Evolutionary conservation across 2,329 filamentous ascomycete species (phyloP), one percentile per base, ranked within the genome.

Genomic region (Trichoderma endophyticum): DNA sequence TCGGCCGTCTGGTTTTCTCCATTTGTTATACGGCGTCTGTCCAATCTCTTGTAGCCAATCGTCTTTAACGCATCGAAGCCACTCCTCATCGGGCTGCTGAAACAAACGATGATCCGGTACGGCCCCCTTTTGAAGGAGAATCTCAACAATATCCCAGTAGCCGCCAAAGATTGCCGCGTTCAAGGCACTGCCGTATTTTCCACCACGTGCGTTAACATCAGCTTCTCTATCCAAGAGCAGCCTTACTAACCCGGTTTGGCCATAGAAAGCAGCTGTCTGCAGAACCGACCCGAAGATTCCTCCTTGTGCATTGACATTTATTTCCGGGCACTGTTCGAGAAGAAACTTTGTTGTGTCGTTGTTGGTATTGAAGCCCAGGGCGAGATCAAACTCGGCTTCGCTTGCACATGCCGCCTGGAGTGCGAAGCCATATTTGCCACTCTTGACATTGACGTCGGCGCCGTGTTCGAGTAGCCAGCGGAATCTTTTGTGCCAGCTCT

Each of bases 341-440:
- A 64, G 61, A 0, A 30, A 6, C 1, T 48, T 64, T 64, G 61
- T 48, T 3, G 2, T 21, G 24, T 0, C 1, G 1, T 9, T 32
- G 9, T 1, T 12, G 4, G 18, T 6, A 12, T 66, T 3, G n/a
- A n/a, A n/a, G n/a, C n/a, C n/a, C n/a, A n/a, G n/a, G n/a, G n/a
- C n/a, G n/a, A n/a, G n/a, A n/a, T n/a, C n/a, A 15, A 39, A 5
- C 14, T 9, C 6, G 30, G 8, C 18, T 9, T 36, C 21, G 8
- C 21, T 5, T 7, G n/a, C 24, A 51, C 70, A 71, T 21, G 74
- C 74, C 26, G 71, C 62, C 56, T 73, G 71, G 6, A 77, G 75
- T n/a, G 73, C 4, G 9, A 24, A 54, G 9, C 71, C 72, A 56
- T 60, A 73, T n/a, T 43, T 24, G 0, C 67, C 71, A 6, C 9